Conservation (phyloP, 1,139 yeast species). For the Pichia sp. region DNA sequence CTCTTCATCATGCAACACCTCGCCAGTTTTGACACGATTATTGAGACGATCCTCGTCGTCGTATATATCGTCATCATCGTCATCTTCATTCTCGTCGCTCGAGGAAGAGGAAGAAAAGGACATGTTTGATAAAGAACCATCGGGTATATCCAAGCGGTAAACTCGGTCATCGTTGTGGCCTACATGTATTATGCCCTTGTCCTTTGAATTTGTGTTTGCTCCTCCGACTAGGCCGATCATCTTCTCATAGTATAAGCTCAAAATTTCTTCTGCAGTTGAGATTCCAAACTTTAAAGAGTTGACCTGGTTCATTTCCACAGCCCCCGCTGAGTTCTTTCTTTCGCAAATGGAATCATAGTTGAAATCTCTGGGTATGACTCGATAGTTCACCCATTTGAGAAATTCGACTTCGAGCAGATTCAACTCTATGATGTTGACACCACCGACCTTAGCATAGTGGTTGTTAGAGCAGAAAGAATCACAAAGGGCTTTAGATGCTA, state of each 20-base stretch:
- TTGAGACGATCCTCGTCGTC: neutral
- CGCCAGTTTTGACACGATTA: neutral
- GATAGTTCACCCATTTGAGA: conserved; percentile 73
- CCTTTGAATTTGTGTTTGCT: neutral
- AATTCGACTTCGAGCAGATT: conserved; percentile 88
- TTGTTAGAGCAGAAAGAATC: conserved; percentile 92
- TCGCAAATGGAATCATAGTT: conserved; percentile 25
- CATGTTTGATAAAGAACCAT: neutral
- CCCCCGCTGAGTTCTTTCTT: conserved; percentile 27
- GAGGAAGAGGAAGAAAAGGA: neutral
- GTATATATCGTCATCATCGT: conserved; percentile 8
- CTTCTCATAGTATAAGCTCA: conserved; percentile 57
- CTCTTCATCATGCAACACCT: neutral
- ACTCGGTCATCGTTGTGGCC: conserved; percentile 28
- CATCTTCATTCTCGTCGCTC: conserved; percentile 12
- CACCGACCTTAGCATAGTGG: conserved; percentile 95
- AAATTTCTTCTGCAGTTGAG: conserved; percentile 36
- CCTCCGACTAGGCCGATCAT: conserved; percentile 61
- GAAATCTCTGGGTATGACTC: conserved; percentile 57
- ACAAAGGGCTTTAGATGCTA: conserved; percentile 88
- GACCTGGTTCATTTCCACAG: conserved; percentile 22
- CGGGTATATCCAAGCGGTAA: conserved; percentile 16
- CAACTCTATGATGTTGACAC: conserved; percentile 79
- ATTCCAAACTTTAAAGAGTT: conserved; percentile 27
- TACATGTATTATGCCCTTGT: conserved; percentile 13